phyloP scores from a whole-genome alignment of 2,329 filamentous ascomycete species.

The Cercospora brassicicola region DNA sequence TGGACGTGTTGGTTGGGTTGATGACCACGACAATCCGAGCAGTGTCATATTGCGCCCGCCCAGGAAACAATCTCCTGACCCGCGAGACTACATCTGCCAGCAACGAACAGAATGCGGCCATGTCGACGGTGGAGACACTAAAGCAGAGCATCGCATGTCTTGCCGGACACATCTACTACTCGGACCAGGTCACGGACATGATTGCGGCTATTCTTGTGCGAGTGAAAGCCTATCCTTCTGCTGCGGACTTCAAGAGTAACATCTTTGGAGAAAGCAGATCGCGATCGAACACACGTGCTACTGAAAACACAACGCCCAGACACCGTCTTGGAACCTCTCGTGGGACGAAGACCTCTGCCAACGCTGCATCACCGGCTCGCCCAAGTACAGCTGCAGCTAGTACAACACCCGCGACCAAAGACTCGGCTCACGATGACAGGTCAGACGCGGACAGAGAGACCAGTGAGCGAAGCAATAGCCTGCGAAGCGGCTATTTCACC shows the following conservation, averaged over 20 bases:
- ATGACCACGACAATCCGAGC: slow-evolving; percentile 67
- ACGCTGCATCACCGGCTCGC: slow-evolving; percentile 7
- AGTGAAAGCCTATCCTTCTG: slow-evolving; percentile 61
- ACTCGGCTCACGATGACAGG: slow-evolving; percentile 30
- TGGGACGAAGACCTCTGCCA: slow-evolving; percentile 15
- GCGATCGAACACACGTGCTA: slow-evolving; percentile 15
- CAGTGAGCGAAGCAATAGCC: slow-evolving; percentile 52
- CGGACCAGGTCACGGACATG: slow-evolving; percentile 95
- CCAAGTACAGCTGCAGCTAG: slow-evolving; percentile 5
- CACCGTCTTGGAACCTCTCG: slow-evolving; percentile 30
- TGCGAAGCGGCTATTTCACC: slow-evolving; percentile 56
- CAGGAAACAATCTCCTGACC: not conserved
- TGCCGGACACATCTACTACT: slow-evolving; percentile 94
- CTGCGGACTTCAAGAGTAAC: slow-evolving; percentile 33
- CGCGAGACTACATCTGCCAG: slow-evolving; percentile 8
- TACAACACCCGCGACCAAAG: not conserved
- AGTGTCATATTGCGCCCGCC: slow-evolving; percentile 18
- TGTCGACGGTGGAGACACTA: slow-evolving; percentile 49
- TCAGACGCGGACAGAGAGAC: slow-evolving; percentile 45
- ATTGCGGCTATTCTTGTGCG: slow-evolving; percentile 75
- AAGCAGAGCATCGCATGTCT: slow-evolving; percentile 85
- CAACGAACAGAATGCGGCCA: slow-evolving; percentile 14
- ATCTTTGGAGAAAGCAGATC: slow-evolving; percentile 17
- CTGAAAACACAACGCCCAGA: slow-evolving; percentile 18
- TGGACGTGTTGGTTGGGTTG: slow-evolving; percentile 85